phyloP scores from a whole-genome alignment of 331 rosid species.

The Rhamnella rubrinervis region DNA sequence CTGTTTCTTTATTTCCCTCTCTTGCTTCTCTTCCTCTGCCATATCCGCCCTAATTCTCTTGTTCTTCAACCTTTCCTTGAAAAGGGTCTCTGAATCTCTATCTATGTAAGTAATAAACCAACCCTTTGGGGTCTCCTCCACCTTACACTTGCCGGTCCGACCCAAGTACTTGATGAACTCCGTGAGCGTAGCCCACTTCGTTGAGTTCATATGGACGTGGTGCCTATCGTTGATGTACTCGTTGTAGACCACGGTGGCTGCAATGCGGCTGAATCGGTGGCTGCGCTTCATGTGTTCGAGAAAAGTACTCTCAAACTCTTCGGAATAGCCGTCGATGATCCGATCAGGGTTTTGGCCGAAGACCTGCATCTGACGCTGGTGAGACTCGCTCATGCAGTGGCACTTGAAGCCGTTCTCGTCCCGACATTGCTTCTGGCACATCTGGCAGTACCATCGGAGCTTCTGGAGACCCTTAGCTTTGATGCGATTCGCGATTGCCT shows the following conservation, averaged over 20 bases:
- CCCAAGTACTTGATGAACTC: slow-evolving; percentile 88
- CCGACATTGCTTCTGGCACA: slow-evolving; percentile 96
- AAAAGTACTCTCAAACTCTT: slow-evolving; percentile 69
- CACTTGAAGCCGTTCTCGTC: slow-evolving; percentile 95
- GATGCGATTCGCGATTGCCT: slow-evolving; percentile 86
- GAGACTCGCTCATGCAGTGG: slow-evolving; percentile 87
- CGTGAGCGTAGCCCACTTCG: slow-evolving; percentile 77
- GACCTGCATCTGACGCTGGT: slow-evolving; percentile 89
- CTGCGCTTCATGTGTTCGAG: slow-evolving; percentile 88
- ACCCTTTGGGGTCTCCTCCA: slow-evolving; percentile 90
- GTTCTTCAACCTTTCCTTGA: slow-evolving; percentile 73
- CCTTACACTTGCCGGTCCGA: slow-evolving; percentile 77
- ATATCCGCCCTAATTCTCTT: slow-evolving; percentile 58
- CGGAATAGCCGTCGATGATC: slow-evolving; percentile 69
- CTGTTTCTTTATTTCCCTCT: slow-evolving; percentile 75
- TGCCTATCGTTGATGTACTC: slow-evolving; percentile 81
- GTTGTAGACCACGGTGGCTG: slow-evolving; percentile 88
- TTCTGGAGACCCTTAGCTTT: slow-evolving; percentile 93
- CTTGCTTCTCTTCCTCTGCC: slow-evolving; percentile 87
- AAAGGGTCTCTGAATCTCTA: slow-evolving; percentile 65
- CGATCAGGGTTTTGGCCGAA: slow-evolving; percentile 75
- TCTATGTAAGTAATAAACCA: slow-evolving; percentile 89
- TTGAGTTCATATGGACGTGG: slow-evolving; percentile 88
- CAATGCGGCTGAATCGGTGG: slow-evolving; percentile 80
- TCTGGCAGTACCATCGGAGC: slow-evolving; percentile 96